These are phyloP conservation scores for Bruguiera hainesii DNA, from an alignment of 441 rosid genomes.

Conservation along the genomic window DNA sequence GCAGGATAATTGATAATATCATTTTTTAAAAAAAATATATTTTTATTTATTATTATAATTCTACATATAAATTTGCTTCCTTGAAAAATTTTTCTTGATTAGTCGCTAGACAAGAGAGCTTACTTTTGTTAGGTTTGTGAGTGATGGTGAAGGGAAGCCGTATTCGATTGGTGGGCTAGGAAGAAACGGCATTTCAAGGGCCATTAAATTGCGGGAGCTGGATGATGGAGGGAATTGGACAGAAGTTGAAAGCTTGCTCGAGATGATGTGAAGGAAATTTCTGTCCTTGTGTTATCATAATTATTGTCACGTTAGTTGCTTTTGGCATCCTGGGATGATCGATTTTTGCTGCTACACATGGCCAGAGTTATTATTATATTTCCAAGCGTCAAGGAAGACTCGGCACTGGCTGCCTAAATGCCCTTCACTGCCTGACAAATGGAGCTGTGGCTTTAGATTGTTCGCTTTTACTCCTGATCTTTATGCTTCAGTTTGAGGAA, in stretches of 20 bases:
- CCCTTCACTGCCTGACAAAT: slow-evolving; percentile 75
- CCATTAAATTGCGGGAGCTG: slow-evolving; percentile 62
- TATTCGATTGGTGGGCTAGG: slow-evolving; percentile 82
- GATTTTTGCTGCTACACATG: slow-evolving; percentile 84
- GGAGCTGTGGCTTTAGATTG: slow-evolving; percentile 93
- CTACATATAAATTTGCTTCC: too few species aligned
- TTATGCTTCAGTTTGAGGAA: slow-evolving; percentile 43
- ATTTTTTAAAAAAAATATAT: too few species aligned
- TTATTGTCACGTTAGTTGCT: slow-evolving; percentile 75
- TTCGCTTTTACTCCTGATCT: slow-evolving; percentile 75
- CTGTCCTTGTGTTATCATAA: slow-evolving; percentile 80
- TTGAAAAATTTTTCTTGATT: too few species aligned
- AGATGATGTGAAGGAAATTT: slow-evolving; percentile 71
- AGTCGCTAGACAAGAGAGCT: slow-evolving; percentile 13
- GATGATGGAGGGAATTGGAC: slow-evolving; percentile 40
- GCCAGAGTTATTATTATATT: too few species aligned
- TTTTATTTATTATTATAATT: too few species aligned
- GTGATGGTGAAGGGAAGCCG: slow-evolving; percentile 40
- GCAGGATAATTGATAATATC: too few species aligned
- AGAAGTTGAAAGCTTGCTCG: slow-evolving; percentile 60
- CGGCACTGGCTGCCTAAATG: slow-evolving; percentile 79
- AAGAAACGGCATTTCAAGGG: slow-evolving; percentile 69
- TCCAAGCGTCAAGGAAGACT: too few species aligned
- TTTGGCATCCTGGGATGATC: slow-evolving; percentile 78
- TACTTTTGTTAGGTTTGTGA: slow-evolving; percentile 58